These are phyloP conservation scores for Aspergillus caelatus DNA, from an alignment of 2,329 filamentous ascomycete genomes.

Conservation along the genomic window DNA sequence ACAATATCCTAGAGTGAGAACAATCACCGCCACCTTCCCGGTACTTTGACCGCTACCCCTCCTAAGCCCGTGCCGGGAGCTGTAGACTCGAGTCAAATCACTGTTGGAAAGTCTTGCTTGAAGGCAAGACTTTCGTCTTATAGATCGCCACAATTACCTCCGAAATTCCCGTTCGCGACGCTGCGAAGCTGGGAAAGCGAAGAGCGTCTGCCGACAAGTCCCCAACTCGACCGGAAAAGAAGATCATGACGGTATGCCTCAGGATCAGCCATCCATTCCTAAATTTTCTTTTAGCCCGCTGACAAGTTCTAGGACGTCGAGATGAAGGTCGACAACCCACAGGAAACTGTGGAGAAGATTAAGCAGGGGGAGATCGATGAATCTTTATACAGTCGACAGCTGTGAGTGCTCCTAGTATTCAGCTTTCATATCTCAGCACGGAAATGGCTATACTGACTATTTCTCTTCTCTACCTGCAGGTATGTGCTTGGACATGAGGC, in stretches of 20 bases:
- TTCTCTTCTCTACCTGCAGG: slow-evolving; percentile 26
- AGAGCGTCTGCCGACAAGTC: slow-evolving; percentile 53
- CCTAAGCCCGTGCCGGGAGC: slow-evolving; percentile 30
- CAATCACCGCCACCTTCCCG: slow-evolving; percentile 8
- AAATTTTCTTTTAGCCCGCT: background rate
- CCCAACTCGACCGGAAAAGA: slow-evolving; percentile 54
- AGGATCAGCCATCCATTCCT: slow-evolving; percentile 1
- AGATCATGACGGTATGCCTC: slow-evolving; percentile 54
- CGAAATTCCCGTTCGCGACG: slow-evolving; percentile 46
- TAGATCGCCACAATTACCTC: slow-evolving; percentile 46
- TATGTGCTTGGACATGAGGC: slow-evolving; percentile 76
- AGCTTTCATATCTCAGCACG: background rate
- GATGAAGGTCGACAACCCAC: slow-evolving; percentile 65
- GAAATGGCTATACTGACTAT: background rate
- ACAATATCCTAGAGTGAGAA: background rate
- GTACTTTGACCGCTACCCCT: slow-evolving; percentile 24
- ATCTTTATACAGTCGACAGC: slow-evolving; percentile 68
- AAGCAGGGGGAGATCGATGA: slow-evolving; percentile 69
- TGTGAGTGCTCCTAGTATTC: slow-evolving; percentile 40
- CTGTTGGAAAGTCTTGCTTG: slow-evolving; percentile 47
- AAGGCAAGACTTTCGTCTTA: slow-evolving; percentile 43
- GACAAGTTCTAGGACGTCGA: slow-evolving; percentile 49
- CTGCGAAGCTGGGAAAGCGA: slow-evolving; percentile 55
- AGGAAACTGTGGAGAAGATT: slow-evolving; percentile 61
- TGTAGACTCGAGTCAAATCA: slow-evolving; percentile 23